Conservation (phyloP, 495 filamentous ascomycete species). For the Clohesyomyces aquaticus region DNA sequence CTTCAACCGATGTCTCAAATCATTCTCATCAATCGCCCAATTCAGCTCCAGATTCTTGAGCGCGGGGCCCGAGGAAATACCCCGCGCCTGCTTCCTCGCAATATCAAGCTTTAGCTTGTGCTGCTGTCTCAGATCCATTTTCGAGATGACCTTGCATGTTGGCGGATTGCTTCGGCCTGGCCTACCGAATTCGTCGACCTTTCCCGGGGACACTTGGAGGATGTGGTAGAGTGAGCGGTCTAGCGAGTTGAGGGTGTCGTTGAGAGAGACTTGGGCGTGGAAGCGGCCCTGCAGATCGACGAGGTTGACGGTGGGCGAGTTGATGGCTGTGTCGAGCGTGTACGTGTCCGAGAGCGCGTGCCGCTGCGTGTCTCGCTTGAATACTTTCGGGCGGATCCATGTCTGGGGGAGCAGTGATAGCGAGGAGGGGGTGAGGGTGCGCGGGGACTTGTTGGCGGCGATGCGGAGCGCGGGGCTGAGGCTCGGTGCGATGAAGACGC, state of each 20-base stretch:
- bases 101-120: conserved; percentile 42
- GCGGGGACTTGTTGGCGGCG: background rate
- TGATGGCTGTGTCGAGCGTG: conserved; percentile 41
- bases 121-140: conserved; percentile 48
- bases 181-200: conserved; percentile 20
- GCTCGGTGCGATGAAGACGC: conserved; percentile 43
- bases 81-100: conserved; percentile 42
- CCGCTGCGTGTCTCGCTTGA: conserved; percentile 22
- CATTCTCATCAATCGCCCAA: conserved; percentile 70
- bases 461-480: conserved; percentile 8
- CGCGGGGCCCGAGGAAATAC: conserved; percentile 2
- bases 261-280: no score
- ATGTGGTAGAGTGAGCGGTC: conserved; percentile 62
- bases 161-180: conserved; percentile 44
- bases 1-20: conserved; percentile 44
- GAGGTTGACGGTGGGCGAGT: conserved; percentile 51
- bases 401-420: conserved; percentile 14
- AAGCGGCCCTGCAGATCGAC: conserved; percentile 57
- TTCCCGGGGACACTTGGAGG: conserved; percentile 56
- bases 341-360: conserved; percentile 33
- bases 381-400: conserved; percentile 18
- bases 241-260: no score
- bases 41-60: conserved; percentile 79
- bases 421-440: conserved; percentile 3
- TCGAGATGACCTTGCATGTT: conserved; percentile 69